These are phyloP conservation scores for Scheffersomyces lignicola DNA, from an alignment of 1,139 yeast species.

Conservation along the genomic window DNA sequence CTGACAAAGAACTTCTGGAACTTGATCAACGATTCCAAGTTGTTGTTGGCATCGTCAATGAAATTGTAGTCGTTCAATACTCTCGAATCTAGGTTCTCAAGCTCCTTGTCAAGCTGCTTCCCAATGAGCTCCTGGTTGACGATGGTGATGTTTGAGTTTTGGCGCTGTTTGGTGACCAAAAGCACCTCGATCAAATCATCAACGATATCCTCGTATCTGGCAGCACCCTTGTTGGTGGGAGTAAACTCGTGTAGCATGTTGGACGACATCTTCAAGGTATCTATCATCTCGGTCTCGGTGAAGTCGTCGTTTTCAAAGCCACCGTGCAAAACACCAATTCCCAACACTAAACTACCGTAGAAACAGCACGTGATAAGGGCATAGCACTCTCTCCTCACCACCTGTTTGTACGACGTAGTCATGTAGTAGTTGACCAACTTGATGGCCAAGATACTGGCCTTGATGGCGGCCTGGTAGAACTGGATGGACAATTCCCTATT, in stretches of 20 bases:
- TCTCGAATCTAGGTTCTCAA: constrained; percentile 10
- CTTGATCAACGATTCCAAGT: constrained; percentile 16
- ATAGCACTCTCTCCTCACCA: constrained; percentile 17
- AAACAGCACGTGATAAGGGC: constrained; percentile 17
- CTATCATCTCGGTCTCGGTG: constrained; percentile 16
- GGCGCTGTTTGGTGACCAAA: constrained; percentile 9
- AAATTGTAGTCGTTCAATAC: constrained; percentile 16
- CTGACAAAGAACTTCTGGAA: constrained; percentile 24
- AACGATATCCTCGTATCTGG: constrained; percentile 16
- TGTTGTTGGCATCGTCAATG: constrained; percentile 15
- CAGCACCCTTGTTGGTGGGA: constrained; percentile 16
- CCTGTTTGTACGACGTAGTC: constrained; percentile 13
- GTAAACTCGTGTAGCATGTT: constrained; percentile 17
- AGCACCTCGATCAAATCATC: constrained; percentile 17
- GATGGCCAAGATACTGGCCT: constrained; percentile 17
- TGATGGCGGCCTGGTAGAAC: constrained; percentile 17
- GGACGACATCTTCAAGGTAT: constrained; percentile 13
- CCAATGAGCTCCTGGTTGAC: constrained; percentile 4
- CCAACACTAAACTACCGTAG: constrained; percentile 17
- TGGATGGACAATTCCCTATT: constrained; percentile 12
- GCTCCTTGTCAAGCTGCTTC: constrained; percentile 5
- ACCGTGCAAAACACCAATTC: constrained; percentile 16
- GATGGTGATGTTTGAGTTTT: constrained; percentile 5
- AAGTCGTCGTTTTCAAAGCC: constrained; percentile 14
- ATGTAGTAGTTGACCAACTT: constrained; percentile 17